Base-by-base conservation (phyloP, 75 land plant genomes). In the Adiantum capillusveneris region DNA sequence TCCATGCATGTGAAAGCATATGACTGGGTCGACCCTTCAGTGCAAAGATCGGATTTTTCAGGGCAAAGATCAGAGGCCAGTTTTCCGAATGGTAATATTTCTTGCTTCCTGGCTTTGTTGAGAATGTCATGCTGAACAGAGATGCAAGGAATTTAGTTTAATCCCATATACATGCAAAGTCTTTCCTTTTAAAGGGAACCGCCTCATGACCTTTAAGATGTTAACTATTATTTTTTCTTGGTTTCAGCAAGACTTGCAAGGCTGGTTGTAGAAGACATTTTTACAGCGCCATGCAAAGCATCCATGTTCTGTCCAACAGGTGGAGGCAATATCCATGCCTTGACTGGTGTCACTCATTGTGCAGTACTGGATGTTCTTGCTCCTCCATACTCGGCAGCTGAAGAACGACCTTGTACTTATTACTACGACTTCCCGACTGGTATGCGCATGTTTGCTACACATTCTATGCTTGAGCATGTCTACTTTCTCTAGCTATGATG, bases 1-100 rank as follows among this genome's bases (percentile, higher is more conserved):
- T 68, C 70, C 9, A 34, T 64, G 53, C 51, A 66, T 46, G 62
- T 66, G 19, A 66, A 66, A 44, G 44, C 67, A 31, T 66, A 66
- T 29, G 68, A 66, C 29, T 66, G 68, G 68, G 66, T 44, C 39
- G 68, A 60, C 41, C 17, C 34, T 59, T 3, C 25, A 25, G 44
- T 12, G 44, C 16, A 43, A 12, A 17, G 17, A 12, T 17, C 17
- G 44, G 16, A 43, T 43, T 17, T 43, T 12, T 12, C 12, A 12
- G 44, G 17, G 17, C 17, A 12, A 43, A 12, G 17, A 43, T 17
- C 16, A 12, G 17, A 43, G 44, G 16, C n/a, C n/a, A n/a, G n/a
- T n/a, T n/a, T n/a, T n/a, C n/a, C n/a, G n/a, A n/a, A n/a, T n/a
- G n/a, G n/a, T n/a, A n/a, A n/a, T n/a, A n/a, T n/a, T n/a, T n/a